Evolutionary conservation across 495 filamentous ascomycete species (phyloP), one percentile per base, ranked within the genome.

Genomic region (Bryoglossum gracile): DNA sequence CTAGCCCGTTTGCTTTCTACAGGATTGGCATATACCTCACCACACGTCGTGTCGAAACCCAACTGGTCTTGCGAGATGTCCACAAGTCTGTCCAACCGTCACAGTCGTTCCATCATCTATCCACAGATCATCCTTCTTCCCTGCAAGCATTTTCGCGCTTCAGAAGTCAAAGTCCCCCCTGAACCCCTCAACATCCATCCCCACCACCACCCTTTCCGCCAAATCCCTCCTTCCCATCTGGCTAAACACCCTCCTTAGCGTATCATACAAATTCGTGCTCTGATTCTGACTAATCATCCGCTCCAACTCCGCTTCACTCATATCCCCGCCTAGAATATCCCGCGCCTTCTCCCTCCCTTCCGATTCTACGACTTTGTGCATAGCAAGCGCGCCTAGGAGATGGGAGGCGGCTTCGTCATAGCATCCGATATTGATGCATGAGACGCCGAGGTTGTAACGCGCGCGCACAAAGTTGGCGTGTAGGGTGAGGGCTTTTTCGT

Each of bases 341-440:
- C 82, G 68, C 11, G 87, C 90, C 54, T 86, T 82, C 60, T 94
- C 84, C 39, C 84, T 72, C 3, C 87, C 86, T 62, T 90, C 85
- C 56, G 79, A 74, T 68, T 95, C 92, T 1, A 94, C 86, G 6
- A 91, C 82, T 57, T 90, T 88, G 73, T 98, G 92, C 92, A 98
- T 97, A n/a, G 81, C 81, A 34, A 98, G 67, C 1, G 91, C 89
- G 2, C 89, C 87, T 0, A 98, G 77, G n/a, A 98, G 76, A 65
- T 98, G 92, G 54, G 89, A 85, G 3, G 94, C 92, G 0, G 92
- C 92, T 69, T 96, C 87, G 14, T 82, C 81, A 60, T 84, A 89
- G 66, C 90, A 95, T 17, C 89, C 90, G 51, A 98, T 95, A 65
- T 98, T 98, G 63, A 98, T 97, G 65, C 92, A 98, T 13, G 78